phyloP scores from a whole-genome alignment of 2,329 filamentous ascomycete genomes.

The Alternaria panax region DNA sequence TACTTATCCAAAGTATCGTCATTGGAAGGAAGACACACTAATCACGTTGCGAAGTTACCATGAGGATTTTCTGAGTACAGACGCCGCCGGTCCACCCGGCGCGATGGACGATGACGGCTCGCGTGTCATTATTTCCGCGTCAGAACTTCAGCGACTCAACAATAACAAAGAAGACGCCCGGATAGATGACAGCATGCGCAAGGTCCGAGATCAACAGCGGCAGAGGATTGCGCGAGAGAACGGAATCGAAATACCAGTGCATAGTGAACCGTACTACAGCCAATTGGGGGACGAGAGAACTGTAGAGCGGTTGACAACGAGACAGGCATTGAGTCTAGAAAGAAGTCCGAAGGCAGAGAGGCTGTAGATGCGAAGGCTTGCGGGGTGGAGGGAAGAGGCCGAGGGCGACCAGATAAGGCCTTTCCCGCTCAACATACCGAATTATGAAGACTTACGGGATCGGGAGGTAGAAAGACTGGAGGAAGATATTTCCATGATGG shows the following conservation, averaged over 20 bases:
- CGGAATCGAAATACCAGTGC: background rate
- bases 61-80: background rate
- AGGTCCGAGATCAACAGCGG: background rate
- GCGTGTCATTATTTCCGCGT: background rate
- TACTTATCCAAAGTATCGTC: background rate
- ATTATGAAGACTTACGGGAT: background rate
- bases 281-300: background rate
- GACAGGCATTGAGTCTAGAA: background rate
- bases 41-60: background rate
- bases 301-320: background rate
- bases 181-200: background rate
- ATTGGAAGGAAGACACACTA: background rate
- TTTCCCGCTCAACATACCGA: background rate
- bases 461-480: background rate
- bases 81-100: background rate
- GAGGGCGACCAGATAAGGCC: background rate
- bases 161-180: background rate
- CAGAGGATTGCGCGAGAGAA: background rate
- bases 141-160: background rate
- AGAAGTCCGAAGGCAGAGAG: background rate
- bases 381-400: background rate
- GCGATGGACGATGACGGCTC: background rate
- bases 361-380: background rate
- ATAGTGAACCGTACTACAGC: background rate
- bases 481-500: background rate